Base-by-base conservation (phyloP, 106 monocot genomes). In the Dendrobium chrysotoxum region DNA sequence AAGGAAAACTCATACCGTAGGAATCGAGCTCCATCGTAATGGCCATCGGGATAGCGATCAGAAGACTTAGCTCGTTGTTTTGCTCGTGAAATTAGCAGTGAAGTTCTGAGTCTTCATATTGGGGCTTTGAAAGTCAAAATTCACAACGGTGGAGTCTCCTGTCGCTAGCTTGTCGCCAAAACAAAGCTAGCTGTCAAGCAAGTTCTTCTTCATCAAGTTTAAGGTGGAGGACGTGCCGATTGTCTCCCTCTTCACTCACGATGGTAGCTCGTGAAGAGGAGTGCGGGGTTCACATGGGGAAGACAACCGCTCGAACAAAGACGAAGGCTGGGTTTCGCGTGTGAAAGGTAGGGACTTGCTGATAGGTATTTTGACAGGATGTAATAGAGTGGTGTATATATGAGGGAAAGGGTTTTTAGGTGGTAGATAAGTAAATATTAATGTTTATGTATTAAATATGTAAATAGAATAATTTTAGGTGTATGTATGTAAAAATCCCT, bases 221-320 rank as follows among this genome's bases (percentile, higher is more conserved):
- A 91, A 85, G 67, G 55, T 86, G 46, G 93, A 89, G 28, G 91
- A 94, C n/a, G 87, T 84, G 5, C 91, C 91, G 4, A 84, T 89
- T 35, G 74, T 83, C 21, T 87, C 93, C 1, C 87, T 91, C 79
- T 93, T 93, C 84, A 71, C 83, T 18, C 79, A 83, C 4, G 88
- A 93, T 75, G 75, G 44, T 79, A 89, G 87, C 85, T 25, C 89
- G 86, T 81, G 67, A 81, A 80, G n/a, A 86, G 77, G 83, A 82
- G 84, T 0, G 45, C 86, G 53, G 82, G 64, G 75, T 4, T 6
- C 25, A 40, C 40, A 17, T 20, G 45, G 80, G 57, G 38, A 28
- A 68, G 12, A 28, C 31, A n/a, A n/a, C n/a, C n/a, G n/a, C 12
- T 11, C 68, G 1, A 13, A 31, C 68, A 2, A 8, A 0, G 68